Percentiles rank a stretch among this genome's conserved stretches.
Evolutionary conservation across 495 filamentous ascomycete species (phyloP).

Genomic region (Jackrogersella minutella): DNA sequence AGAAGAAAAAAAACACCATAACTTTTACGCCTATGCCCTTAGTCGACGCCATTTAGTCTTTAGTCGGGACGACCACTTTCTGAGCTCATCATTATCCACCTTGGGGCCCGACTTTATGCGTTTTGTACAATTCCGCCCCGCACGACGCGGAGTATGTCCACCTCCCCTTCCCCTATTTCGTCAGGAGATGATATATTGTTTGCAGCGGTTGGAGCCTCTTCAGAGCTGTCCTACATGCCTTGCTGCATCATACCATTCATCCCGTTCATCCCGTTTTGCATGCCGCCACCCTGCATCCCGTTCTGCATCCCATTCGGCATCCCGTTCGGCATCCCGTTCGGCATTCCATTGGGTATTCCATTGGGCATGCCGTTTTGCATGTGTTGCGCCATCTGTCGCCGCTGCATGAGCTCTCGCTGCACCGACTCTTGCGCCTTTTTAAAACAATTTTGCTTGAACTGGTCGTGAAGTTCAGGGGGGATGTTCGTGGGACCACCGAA

Average conservation of each 20-base stretch:
- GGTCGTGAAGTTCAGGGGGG: constrained; percentile 44
- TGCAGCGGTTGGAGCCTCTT: not conserved
- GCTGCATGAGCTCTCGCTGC: constrained; percentile 50
- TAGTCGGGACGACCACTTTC: not conserved
- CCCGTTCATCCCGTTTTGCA: constrained; percentile 40
- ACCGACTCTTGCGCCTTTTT: constrained; percentile 39
- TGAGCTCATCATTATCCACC: no score
- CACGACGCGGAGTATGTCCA: not conserved
- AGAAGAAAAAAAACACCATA: no score
- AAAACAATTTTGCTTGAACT: constrained; percentile 42
- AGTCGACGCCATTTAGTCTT: constrained; percentile 22
- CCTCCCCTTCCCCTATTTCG: not conserved
- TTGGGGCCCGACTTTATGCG: not conserved
- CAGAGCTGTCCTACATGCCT: constrained; percentile 31
- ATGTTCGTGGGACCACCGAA: constrained; percentile 48
- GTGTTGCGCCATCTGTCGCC: constrained; percentile 43
- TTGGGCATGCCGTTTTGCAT: constrained; percentile 29
- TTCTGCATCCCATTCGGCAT: constrained; percentile 42
- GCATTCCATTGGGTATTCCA: constrained; percentile 18
- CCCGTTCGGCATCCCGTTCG: constrained; percentile 28
- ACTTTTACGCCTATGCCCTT: not conserved
- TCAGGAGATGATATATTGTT: not conserved
- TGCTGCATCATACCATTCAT: constrained; percentile 55
- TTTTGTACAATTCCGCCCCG: not conserved
- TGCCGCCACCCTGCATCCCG: constrained; percentile 6